Evolutionary conservation across 306 rosid genomes (phyloP).

Genomic region (Canavalia gladiata): DNA sequence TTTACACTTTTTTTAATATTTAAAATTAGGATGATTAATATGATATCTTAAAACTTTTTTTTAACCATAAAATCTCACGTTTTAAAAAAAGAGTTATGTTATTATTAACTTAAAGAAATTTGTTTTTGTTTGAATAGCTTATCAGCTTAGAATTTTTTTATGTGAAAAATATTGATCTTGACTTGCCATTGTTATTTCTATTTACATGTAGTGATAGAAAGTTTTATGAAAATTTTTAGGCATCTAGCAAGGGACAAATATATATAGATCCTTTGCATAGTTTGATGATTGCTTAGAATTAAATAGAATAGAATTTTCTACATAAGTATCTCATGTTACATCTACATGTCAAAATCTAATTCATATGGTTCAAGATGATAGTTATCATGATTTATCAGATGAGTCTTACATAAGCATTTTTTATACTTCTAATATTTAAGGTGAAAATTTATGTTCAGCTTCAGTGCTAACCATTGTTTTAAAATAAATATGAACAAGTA

Average conservation of each 20-base stretch:
- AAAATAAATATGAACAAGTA: slow-evolving; percentile 67
- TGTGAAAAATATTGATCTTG: no score
- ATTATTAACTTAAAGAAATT: slow-evolving; percentile 46
- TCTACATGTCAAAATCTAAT: slow-evolving; percentile 27
- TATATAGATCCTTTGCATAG: slow-evolving; percentile 90
- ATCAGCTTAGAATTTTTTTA: no score
- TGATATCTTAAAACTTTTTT: slow-evolving; percentile 1
- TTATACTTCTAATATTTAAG: slow-evolving; percentile 47
- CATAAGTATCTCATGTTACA: slow-evolving; percentile 66
- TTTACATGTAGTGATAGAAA: no score
- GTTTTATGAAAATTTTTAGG: no score
- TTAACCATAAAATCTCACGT: not conserved
- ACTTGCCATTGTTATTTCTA: no score
- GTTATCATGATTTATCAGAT: slow-evolving; percentile 12
- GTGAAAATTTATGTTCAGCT: slow-evolving; percentile 66
- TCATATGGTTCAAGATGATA: not conserved
- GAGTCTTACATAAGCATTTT: slow-evolving; percentile 7
- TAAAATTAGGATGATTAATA: not conserved
- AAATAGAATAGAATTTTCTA: slow-evolving; percentile 75
- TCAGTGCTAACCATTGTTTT: slow-evolving; percentile 71
- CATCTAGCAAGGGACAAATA: slow-evolving; percentile 27
- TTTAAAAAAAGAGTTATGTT: not conserved
- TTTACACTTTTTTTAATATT: no score
- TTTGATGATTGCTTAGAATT: slow-evolving; percentile 59
- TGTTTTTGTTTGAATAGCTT: no score